phyloP scores from a whole-genome alignment of 2,329 filamentous ascomycete species.

The Hypoxylon sp. region DNA sequence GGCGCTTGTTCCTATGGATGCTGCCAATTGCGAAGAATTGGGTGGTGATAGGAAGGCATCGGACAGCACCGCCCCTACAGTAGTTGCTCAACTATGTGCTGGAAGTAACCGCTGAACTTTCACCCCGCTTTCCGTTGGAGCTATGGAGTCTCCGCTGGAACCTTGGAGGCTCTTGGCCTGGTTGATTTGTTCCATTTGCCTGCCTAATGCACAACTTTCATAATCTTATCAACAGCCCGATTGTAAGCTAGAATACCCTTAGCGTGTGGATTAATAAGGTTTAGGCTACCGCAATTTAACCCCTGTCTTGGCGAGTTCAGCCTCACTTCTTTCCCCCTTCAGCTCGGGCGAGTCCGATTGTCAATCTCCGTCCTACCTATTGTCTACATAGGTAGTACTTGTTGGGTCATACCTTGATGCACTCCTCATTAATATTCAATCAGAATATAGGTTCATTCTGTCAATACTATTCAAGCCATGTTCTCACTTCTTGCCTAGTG shows the following conservation, averaged over 20 bases:
- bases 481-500: neutral
- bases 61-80: neutral
- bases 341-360: conserved; percentile 10
- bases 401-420: neutral
- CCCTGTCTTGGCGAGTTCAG: conserved; percentile 22
- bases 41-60: conserved; percentile 10
- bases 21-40: conserved; percentile 3
- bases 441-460: neutral
- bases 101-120: neutral
- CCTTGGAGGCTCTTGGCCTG: conserved; percentile 5
- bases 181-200: conserved; percentile 13
- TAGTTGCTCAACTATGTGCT: neutral
- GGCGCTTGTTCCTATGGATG: neutral
- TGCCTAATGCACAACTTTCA: conserved; percentile 28
- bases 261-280: conserved; percentile 9
- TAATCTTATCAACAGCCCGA: conserved; percentile 25
- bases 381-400: no score
- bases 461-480: neutral
- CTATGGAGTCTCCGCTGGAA: conserved; percentile 5
- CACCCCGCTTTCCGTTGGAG: conserved; percentile 24
- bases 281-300: conserved; percentile 10
- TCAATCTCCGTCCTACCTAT: neutral
- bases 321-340: conserved; percentile 20
- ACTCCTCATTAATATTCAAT: neutral
- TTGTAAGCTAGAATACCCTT: conserved; percentile 7